These are phyloP conservation scores for Diaporthe destruens DNA, from an alignment of 2,329 filamentous ascomycete species.

Conservation along the genomic window DNA sequence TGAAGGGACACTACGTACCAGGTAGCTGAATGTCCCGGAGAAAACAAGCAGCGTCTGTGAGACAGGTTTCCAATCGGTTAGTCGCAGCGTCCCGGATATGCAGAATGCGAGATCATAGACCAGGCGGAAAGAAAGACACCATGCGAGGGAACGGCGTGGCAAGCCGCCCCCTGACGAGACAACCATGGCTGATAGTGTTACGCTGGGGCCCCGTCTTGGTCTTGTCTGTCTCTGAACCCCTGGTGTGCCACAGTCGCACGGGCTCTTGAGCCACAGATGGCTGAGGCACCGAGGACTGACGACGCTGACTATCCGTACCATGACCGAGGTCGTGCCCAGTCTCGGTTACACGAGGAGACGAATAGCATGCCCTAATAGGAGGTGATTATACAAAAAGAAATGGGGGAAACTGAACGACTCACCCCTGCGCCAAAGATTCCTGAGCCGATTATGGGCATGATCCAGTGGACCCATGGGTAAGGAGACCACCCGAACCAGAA, in stretches of 20 bases:
- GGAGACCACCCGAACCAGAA: constrained; percentile 94
- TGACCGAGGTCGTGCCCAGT: background rate
- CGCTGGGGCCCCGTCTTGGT: background rate
- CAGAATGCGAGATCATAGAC: constrained; percentile 49
- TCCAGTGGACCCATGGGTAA: constrained; percentile 80
- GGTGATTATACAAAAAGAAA: constrained; percentile 29
- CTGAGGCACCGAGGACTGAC: constrained; percentile 18
- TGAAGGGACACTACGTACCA: constrained; percentile 65
- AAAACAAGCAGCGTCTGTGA: constrained; percentile 81
- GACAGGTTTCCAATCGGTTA: constrained; percentile 48
- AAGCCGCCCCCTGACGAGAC: constrained; percentile 44
- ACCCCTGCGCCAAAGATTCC: constrained; percentile 78
- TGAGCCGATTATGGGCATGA: constrained; percentile 80
- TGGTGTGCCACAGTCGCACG: constrained; percentile 30
- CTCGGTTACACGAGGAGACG: background rate
- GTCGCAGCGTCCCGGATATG: constrained; percentile 50
- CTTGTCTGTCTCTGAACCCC: constrained; percentile 12
- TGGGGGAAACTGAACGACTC: constrained; percentile 52
- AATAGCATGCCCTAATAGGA: no score
- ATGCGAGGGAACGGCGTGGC: constrained; percentile 25
- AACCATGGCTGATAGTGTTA: constrained; percentile 48
- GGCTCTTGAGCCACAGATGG: constrained; percentile 6
- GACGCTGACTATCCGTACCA: background rate
- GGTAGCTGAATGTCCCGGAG: constrained; percentile 88
- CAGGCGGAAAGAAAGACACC: constrained; percentile 36